Base-by-base conservation (phyloP, 345 rosid genomes). In the Odontarrhena argentea region DNA sequence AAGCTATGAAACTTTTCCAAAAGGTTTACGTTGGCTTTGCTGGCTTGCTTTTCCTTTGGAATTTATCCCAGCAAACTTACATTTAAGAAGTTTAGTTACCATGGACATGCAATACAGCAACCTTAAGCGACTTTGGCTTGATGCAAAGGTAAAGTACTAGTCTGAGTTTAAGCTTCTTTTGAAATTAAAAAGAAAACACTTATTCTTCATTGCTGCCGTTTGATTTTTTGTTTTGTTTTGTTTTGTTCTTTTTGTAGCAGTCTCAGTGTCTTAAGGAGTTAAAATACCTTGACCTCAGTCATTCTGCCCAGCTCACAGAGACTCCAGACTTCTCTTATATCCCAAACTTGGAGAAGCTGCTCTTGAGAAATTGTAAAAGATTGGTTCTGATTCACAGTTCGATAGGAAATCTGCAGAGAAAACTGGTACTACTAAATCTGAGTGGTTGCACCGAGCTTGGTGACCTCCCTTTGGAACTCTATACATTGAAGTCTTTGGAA, bases 321-420 rank as follows among this genome's bases (percentile, higher is more conserved):
- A 59, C 63, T 11, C 63, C 63, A 11, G 36, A 58, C 2, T 58
- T 58, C 22, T 40, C 48, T 25, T 38, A 24, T 9, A 7, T 30
- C 15, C 65, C 55, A 10, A 61, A 61, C 18, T 1, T 62, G 12
- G 43, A 62, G 46, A 62, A 62, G 55, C 22, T 62, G 32, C 35
- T 36, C n/a, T 7, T 63, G 45, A 3, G 35, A 35, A 18, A 63
- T 24, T 48, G 67, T n/a, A 48, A 24, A 36, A 48, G 35, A 12
- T 49, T 63, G 45, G 43, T 35, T 32, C 1, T 3, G 34, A 18
- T 62, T 62, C 45, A 35, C 43, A 18, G 7, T 18, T 62, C 67
- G 0, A 63, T 36, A 24, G 8, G 25, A 26, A 36, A 22, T 35
- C 71, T 67, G 43, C 45, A 42, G 3, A 6, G 24, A 42, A 55